These are phyloP conservation scores for Penstemon newberryi DNA, from an alignment of 257 asterid genomes.

Conservation along the genomic window DNA sequence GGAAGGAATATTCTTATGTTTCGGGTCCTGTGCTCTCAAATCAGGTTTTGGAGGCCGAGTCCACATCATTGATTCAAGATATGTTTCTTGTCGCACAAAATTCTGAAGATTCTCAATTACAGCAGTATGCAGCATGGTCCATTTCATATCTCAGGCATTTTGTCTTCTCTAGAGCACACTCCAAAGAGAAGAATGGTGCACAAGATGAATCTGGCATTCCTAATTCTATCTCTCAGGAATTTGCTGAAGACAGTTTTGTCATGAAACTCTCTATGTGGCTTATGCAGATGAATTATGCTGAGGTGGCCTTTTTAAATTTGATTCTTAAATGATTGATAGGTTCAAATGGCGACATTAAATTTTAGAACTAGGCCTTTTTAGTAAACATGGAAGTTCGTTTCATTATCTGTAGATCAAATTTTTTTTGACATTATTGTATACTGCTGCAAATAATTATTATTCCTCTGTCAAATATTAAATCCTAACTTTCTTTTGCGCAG, in stretches of 20 bases:
- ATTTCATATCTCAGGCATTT: conserved; percentile 79
- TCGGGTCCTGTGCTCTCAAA: conserved; percentile 57
- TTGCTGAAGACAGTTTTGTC: conserved; percentile 72
- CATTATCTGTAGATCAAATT: background rate
- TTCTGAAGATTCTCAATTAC: conserved; percentile 65
- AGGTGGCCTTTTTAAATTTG: conserved; percentile 47
- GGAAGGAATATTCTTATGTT: conserved; percentile 57
- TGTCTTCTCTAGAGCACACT: conserved; percentile 46
- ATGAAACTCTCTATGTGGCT: conserved; percentile 85
- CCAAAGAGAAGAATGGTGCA: conserved; percentile 42
- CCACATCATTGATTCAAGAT: conserved; percentile 70
- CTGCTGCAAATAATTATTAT: background rate
- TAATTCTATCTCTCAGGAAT: conserved; percentile 50
- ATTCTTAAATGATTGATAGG: conserved; percentile 15
- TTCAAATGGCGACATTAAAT: conserved; percentile 2
- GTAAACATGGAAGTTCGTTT: conserved; percentile 7
- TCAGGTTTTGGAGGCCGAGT: conserved; percentile 60
- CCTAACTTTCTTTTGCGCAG: conserved; percentile 9
- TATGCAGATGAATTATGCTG: conserved; percentile 57
- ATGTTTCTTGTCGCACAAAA: conserved; percentile 75
- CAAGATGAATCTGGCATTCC: conserved; percentile 43
- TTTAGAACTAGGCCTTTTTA: background rate
- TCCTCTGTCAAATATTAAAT: background rate
- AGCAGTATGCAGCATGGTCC: conserved; percentile 90
- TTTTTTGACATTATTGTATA: background rate